phyloP scores from a whole-genome alignment of 108 stramenopile species.

The Nitzschia sp. region DNA sequence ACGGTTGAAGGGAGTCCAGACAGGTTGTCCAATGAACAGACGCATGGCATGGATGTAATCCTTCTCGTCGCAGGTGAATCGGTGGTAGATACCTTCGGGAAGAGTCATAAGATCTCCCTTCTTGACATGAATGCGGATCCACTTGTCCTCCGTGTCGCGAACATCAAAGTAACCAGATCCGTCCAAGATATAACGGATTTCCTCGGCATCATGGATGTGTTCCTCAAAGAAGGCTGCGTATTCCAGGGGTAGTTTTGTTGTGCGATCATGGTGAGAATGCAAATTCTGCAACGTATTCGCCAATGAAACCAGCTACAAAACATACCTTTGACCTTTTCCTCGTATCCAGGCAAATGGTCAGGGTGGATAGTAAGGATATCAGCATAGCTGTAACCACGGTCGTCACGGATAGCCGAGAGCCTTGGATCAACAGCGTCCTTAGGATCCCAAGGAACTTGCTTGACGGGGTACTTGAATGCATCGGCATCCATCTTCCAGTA shows the following conservation, averaged over 20 bases:
- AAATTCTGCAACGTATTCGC: no score
- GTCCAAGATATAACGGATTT: slow-evolving; percentile 92
- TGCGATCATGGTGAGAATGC: no score
- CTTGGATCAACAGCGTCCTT: slow-evolving; percentile 78
- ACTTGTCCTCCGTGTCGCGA: slow-evolving; percentile 75
- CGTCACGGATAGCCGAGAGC: slow-evolving; percentile 60
- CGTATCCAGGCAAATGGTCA: slow-evolving; percentile 82
- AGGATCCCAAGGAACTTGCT: slow-evolving; percentile 85
- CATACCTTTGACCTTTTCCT: slow-evolving; percentile 76
- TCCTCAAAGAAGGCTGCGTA: slow-evolving; percentile 90
- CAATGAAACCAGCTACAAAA: no score
- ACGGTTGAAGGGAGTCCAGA: slow-evolving; percentile 97
- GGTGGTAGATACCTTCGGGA: slow-evolving; percentile 90
- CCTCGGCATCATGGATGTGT: slow-evolving; percentile 97
- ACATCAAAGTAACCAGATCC: slow-evolving; percentile 93
- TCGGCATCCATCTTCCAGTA: slow-evolving; percentile 88
- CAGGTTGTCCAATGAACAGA: slow-evolving; percentile 90
- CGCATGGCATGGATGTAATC: slow-evolving; percentile 93
- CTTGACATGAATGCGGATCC: slow-evolving; percentile 91
- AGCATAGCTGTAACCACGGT: slow-evolving; percentile 79
- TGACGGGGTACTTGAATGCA: slow-evolving; percentile 63
- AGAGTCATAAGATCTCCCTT: slow-evolving; percentile 95
- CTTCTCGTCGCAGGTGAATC: slow-evolving; percentile 88
- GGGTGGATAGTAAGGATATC: slow-evolving; percentile 92
- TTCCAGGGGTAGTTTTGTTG: no score